These are phyloP conservation scores for Rhododendron kiyosumense DNA, from an alignment of 148 eudicot species.

Conservation along the genomic window DNA sequence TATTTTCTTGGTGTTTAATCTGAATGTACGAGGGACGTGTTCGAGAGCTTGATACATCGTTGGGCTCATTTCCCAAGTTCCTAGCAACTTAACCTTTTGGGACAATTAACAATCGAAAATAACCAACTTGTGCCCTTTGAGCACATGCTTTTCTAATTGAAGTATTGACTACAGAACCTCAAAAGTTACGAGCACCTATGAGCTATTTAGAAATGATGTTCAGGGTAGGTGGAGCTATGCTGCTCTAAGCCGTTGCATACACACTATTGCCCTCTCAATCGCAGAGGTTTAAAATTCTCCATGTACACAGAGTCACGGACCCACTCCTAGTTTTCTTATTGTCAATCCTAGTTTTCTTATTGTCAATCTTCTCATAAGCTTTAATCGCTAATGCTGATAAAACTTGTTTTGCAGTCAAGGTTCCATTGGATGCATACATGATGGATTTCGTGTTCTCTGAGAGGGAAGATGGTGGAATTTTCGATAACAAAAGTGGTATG, in stretches of 20 bases:
- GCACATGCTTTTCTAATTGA: background rate
- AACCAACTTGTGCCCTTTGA: background rate
- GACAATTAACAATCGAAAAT: background rate
- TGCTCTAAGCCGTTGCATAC: background rate
- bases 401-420: constrained; percentile 62
- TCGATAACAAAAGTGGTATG: constrained; percentile 82
- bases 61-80: background rate
- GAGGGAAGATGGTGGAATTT: constrained; percentile 83
- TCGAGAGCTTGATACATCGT: background rate
- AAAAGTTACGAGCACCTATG: background rate
- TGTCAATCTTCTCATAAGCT: background rate
- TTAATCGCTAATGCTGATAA: background rate
- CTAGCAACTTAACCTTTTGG: background rate
- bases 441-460: constrained; percentile 98
- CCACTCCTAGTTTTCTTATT: background rate
- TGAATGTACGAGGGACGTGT: background rate
- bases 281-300: background rate
- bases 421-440: constrained; percentile 95
- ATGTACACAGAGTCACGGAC: background rate
- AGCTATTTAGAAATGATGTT: no score
- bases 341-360: background rate
- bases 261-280: background rate
- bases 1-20: background rate
- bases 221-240: background rate
- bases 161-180: background rate